Evolutionary conservation across 2,329 filamentous ascomycete species (phyloP).

Genomic region (Pseudopyricularia javanii): DNA sequence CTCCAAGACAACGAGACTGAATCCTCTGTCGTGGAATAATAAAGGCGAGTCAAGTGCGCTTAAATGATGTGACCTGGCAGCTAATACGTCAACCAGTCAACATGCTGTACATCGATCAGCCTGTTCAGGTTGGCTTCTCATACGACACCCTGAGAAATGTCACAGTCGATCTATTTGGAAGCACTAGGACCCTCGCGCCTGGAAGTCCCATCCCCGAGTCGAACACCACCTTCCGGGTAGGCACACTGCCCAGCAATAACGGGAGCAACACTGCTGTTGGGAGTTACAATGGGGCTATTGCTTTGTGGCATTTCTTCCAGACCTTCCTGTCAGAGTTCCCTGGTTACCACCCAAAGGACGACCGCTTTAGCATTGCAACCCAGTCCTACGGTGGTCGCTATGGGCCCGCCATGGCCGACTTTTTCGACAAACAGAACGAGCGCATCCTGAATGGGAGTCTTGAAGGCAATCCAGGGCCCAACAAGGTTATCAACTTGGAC

Average conservation of each 20-base stretch:
- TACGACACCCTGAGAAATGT: constrained; percentile 52
- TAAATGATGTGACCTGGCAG: no score
- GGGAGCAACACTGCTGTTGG: constrained; percentile 37
- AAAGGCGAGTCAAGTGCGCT: constrained; percentile 10
- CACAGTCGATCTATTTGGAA: constrained; percentile 36
- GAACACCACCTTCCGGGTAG: constrained; percentile 35
- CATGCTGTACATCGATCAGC: constrained; percentile 55
- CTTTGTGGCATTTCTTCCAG: constrained; percentile 55
- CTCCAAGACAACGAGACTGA: constrained; percentile 29
- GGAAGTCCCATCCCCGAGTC: constrained; percentile 22
- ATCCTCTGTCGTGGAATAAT: constrained; percentile 50
- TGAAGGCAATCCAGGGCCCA: background rate
- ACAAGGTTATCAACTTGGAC: constrained; percentile 35
- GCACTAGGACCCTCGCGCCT: constrained; percentile 21
- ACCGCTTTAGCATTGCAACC: constrained; percentile 49
- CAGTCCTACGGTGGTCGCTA: constrained; percentile 64
- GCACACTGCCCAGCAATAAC: constrained; percentile 50
- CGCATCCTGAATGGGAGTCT: constrained; percentile 31
- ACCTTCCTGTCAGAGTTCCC: constrained; percentile 47
- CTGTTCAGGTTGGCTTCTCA: constrained; percentile 58
- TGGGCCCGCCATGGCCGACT: constrained; percentile 49
- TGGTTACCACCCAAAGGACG: constrained; percentile 38
- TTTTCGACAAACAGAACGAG: constrained; percentile 50
- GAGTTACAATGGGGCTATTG: constrained; percentile 41
- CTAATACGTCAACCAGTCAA: constrained; percentile 23